These are phyloP conservation scores for Nyctanthes arbortristis DNA, from an alignment of 257 asterid genomes.

Conservation along the genomic window DNA sequence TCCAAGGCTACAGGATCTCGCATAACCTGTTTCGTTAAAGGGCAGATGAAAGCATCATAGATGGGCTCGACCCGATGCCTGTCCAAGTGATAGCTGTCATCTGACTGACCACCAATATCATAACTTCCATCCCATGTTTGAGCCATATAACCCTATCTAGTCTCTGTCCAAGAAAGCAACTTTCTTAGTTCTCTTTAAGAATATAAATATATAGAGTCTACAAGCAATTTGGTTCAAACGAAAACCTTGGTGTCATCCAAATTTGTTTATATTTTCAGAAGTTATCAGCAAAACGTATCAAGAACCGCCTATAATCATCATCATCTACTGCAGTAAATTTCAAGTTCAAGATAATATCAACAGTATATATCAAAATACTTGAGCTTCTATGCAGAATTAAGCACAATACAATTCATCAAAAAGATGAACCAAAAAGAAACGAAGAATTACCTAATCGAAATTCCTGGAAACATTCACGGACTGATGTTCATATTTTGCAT, in stretches of 20 bases:
- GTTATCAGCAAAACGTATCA: slow-evolving; percentile 12
- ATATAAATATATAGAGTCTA: no score
- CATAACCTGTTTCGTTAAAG: slow-evolving; percentile 41
- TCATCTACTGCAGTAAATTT: neutral
- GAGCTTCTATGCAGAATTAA: neutral
- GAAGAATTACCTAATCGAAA: slow-evolving; percentile 28
- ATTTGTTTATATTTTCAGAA: no score
- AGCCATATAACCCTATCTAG: slow-evolving; percentile 7
- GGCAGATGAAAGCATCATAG: slow-evolving; percentile 58
- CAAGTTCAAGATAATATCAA: slow-evolving; percentile 4
- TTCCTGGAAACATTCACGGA: slow-evolving; percentile 20
- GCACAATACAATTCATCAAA: slow-evolving; percentile 8
- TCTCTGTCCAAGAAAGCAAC: slow-evolving; percentile 2
- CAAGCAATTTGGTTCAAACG: neutral
- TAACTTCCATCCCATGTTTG: slow-evolving; percentile 48
- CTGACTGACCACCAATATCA: slow-evolving; percentile 42
- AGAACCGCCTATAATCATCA: slow-evolving; percentile 14
- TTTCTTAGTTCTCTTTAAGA: slow-evolving; percentile 1
- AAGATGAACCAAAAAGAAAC: neutral
- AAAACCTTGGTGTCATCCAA: neutral
- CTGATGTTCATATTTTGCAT: slow-evolving; percentile 14
- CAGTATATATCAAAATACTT: neutral
- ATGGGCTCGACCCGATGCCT: slow-evolving; percentile 51
- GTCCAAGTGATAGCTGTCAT: slow-evolving; percentile 46
- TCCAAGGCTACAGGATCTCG: slow-evolving; percentile 85